These are phyloP conservation scores for Marasmius tenuissimus DNA, from an alignment of 1,284 basidiomycete genomes.

Conservation along the genomic window DNA sequence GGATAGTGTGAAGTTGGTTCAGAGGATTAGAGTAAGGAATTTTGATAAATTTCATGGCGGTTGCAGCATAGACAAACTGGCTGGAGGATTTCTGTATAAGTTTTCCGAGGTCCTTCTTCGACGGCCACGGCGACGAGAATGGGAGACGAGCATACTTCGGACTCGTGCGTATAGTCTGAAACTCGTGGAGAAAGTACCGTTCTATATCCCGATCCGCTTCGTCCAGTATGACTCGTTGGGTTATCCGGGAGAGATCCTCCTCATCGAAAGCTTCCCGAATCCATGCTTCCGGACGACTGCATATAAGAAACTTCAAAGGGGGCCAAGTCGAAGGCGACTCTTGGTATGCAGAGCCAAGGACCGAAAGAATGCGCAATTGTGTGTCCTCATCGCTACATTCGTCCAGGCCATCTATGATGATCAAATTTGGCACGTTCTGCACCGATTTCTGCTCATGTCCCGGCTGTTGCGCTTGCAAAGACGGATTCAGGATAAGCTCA, in stretches of 20 bases:
- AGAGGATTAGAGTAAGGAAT: conserved; percentile 19
- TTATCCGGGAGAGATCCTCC: neutral
- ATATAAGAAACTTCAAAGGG: conserved; percentile 25
- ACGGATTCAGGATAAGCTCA: neutral
- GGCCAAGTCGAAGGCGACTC: neutral
- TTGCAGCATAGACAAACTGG: conserved; percentile 25
- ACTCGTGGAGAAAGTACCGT: neutral
- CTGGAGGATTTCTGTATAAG: conserved; percentile 22
- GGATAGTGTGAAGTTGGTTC: conserved; percentile 21
- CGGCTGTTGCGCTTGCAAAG: neutral
- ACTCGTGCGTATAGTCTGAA: neutral
- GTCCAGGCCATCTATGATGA: conserved; percentile 8
- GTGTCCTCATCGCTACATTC: neutral
- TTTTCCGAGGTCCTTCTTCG: conserved; percentile 12
- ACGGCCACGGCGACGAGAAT: conserved; percentile 17
- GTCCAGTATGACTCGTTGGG: neutral
- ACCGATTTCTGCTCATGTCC: no score
- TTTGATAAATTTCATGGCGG: conserved; percentile 25
- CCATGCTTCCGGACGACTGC: conserved; percentile 23
- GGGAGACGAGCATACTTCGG: neutral
- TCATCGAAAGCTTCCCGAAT: conserved; percentile 18
- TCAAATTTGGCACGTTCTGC: neutral
- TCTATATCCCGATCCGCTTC: neutral
- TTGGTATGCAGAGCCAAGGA: neutral
- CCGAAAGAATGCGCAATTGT: neutral